Evolutionary conservation across 1,139 yeast genomes (phyloP).

Genomic region (Protomyces pachydermus): DNA sequence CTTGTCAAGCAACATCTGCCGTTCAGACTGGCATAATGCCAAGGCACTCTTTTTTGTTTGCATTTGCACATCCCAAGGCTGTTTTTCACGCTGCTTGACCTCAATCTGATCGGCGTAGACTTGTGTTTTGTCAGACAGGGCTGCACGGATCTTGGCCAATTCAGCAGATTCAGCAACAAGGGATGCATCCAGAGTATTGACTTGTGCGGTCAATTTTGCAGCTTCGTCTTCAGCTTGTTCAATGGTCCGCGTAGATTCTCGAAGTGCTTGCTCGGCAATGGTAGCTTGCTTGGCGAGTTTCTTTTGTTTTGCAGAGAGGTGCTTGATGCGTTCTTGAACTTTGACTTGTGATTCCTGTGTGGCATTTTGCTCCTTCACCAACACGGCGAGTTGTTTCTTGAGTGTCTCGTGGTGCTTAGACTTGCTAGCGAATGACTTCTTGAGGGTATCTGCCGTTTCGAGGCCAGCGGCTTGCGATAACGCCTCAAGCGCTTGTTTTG

Average conservation of each 20-base stretch:
- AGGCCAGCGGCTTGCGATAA: constrained; percentile 45
- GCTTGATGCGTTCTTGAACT: constrained; percentile 66
- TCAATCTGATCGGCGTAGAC: constrained; percentile 61
- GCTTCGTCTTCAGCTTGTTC: constrained; percentile 47
- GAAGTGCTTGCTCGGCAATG: constrained; percentile 42
- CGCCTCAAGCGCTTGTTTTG: constrained; percentile 47
- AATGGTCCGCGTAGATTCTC: constrained; percentile 49
- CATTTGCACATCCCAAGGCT: constrained; percentile 77
- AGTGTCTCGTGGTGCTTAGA: constrained; percentile 33
- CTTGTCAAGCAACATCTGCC: constrained; percentile 55
- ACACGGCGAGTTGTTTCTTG: constrained; percentile 14
- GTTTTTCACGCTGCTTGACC: constrained; percentile 57
- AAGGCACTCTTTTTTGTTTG: constrained; percentile 63
- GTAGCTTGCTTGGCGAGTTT: constrained; percentile 53
- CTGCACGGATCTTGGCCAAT: constrained; percentile 59
- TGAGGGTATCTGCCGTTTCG: constrained; percentile 42
- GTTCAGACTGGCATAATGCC: constrained; percentile 59
- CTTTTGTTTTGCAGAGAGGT: constrained; percentile 54
- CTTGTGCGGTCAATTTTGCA: constrained; percentile 37
- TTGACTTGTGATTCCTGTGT: constrained; percentile 53
- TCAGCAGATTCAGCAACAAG: constrained; percentile 52
- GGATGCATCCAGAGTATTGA: constrained; percentile 46
- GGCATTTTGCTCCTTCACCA: constrained; percentile 35
- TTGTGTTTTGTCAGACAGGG: constrained; percentile 68
- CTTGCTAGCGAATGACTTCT: constrained; percentile 41